Evolutionary conservation across 805 yeast species (phyloP), one percentile per base, ranked within the genome.

Genomic region (Lipomyces yamadae): DNA sequence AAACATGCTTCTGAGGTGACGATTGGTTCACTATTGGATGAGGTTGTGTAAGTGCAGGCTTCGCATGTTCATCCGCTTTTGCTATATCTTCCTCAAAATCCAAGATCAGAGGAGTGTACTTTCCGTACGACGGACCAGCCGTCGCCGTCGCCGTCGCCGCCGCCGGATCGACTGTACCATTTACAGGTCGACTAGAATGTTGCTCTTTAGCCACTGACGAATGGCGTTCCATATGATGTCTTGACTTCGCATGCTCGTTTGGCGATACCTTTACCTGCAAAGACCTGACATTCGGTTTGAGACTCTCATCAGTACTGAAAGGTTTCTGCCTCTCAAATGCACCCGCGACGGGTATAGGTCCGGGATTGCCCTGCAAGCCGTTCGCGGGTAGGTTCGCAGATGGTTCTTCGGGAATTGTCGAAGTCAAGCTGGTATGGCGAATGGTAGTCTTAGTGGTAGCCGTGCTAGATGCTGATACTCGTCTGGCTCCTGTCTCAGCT

Each of bases 391-490:
- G 34, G 55, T 29, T 32, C n/a, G 29, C 3, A 3, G 55, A 52
- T 18, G 55, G n/a, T 15, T 11, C 55, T 24, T 48, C 53, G 53
- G 24, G 30, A 48, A 48, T 48, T 6, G 48, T n/a, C 48, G 42
- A 57, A 13, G 53, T 37, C 6, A 32, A 48, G 5, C 37, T 42
- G 52, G n/a, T 18, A 56, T 59, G 66, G 10, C 62, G 65, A 7
- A 65, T 48, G 1, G 69, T 65, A 6, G 68, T 65, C 4, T 56
- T 59, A 1, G 61, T 50, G 13, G 65, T 61, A 13, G 59, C 65
- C 1, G 45, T 57, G 54, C 68, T 65, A 3, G 62, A 57, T 13
- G 63, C 39, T 13, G 45, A 13, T 24, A 15, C 48, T 39, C 65
- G 32, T 62, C 61, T 32, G n/a, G 30, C 32, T 56, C 52, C 13